phyloP scores from a whole-genome alignment of 345 rosid species.

The Citrus unshiu region DNA sequence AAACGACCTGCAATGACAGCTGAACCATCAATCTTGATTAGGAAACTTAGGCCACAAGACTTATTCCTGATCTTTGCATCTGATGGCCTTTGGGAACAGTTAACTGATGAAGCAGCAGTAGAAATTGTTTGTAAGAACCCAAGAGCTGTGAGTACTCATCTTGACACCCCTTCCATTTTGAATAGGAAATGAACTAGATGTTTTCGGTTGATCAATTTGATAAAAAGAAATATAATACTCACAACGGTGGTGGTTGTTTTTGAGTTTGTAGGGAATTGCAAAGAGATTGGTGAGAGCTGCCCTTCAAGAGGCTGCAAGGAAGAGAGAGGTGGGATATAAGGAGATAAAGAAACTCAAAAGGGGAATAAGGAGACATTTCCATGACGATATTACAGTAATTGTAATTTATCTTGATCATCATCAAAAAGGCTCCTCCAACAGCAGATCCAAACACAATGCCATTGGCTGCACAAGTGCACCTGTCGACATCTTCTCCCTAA shows the following conservation, averaged over 20 bases:
- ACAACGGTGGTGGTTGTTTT: neutral
- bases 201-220: neutral
- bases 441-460: constrained; percentile 23
- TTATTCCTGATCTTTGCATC: constrained; percentile 92
- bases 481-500: constrained; percentile 63
- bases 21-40: constrained; percentile 75
- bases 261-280: constrained; percentile 60
- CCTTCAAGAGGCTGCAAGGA: constrained; percentile 62
- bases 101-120: constrained; percentile 81
- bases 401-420: constrained; percentile 75
- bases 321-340: constrained; percentile 61
- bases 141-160: constrained; percentile 62
- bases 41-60: constrained; percentile 75
- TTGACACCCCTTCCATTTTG: neutral
- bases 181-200: neutral
- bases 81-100: constrained; percentile 99
- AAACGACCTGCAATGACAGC: constrained; percentile 84
- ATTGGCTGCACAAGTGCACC: constrained; percentile 62
- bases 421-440: constrained; percentile 23
- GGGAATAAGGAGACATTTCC: constrained; percentile 74
- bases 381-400: constrained; percentile 69
- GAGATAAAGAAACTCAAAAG: constrained; percentile 54
- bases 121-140: constrained; percentile 83
- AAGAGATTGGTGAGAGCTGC: constrained; percentile 67
- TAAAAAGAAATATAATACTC: neutral